A percentile compares a stretch with the other conserved stretches of the same genome.
Evolutionary conservation across 768 basidiomycete species (phyloP).

Genomic region (Leucocoprinus birnbaumii): DNA sequence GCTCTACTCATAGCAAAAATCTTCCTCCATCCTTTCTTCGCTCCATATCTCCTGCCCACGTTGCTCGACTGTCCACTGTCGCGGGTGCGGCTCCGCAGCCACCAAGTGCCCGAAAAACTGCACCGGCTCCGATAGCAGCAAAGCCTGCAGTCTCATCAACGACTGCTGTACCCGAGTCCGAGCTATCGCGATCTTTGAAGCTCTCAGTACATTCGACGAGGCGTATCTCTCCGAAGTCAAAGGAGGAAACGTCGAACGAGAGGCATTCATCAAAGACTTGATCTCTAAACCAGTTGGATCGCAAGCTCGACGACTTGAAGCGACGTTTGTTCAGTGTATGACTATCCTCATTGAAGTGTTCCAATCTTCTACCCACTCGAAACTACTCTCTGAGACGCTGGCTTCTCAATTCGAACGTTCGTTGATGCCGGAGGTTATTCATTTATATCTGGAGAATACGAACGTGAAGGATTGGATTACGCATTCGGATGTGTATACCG

Average conservation of each 20-base stretch:
- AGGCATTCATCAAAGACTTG: constrained; percentile 13
- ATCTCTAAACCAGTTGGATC: constrained; percentile 2
- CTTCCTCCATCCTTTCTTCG: neutral
- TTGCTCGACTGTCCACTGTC: constrained; percentile 28
- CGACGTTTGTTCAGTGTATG: neutral
- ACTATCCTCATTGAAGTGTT: constrained; percentile 2
- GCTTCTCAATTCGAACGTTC: constrained; percentile 14
- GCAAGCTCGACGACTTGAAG: neutral
- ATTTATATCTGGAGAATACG: constrained; percentile 27
- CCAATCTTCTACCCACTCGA: neutral
- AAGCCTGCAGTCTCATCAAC: constrained; percentile 23
- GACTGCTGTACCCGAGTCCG: constrained; percentile 27
- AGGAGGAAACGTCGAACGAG: constrained; percentile 6
- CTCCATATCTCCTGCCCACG: constrained; percentile 25
- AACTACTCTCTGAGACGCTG: neutral
- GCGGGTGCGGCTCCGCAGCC: constrained; percentile 28
- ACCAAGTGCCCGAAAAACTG: constrained; percentile 21
- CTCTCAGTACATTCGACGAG: constrained; percentile 28
- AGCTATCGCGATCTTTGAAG: constrained; percentile 30
- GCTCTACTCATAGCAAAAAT: constrained; percentile 11
- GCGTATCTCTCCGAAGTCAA: constrained; percentile 22
- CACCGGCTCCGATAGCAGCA: constrained; percentile 16
- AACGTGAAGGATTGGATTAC: constrained; percentile 33
- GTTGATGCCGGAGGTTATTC: constrained; percentile 28
- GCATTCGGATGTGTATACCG: constrained; percentile 29